A percentile compares a stretch with the other conserved stretches of the same genome.
These are phyloP conservation scores for Trametes villosa DNA, from an alignment of 768 basidiomycete genomes.

Conservation along the genomic window DNA sequence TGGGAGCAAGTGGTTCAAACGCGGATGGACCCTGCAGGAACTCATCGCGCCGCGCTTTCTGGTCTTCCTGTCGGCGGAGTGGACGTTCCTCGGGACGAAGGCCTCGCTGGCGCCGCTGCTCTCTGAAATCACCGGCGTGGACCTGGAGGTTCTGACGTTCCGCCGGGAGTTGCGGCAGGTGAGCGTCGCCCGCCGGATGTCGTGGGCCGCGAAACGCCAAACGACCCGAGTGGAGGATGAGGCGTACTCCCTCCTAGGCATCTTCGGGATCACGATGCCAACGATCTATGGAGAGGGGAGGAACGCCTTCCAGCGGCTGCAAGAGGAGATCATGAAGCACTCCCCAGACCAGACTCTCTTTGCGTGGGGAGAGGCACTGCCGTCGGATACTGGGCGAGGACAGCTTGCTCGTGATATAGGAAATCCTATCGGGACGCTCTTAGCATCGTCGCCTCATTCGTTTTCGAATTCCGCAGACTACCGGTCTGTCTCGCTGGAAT, in stretches of 20 bases:
- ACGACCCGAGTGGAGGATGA: neutral
- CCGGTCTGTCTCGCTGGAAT: neutral
- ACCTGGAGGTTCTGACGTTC: neutral
- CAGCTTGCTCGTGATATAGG: neutral
- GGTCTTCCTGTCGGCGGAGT: constrained; percentile 4
- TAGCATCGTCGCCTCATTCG: neutral
- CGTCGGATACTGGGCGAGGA: neutral
- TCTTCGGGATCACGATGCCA: neutral
- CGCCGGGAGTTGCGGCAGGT: neutral
- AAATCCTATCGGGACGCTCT: neutral
- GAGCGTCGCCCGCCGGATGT: neutral
- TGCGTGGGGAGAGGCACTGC: neutral
- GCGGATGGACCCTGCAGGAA: neutral
- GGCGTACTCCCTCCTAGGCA: constrained; percentile 2
- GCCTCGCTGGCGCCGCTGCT: neutral
- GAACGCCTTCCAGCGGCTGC: neutral
- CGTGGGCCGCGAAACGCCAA: neutral
- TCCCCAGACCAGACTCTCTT: neutral
- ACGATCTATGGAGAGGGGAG: constrained; percentile 3
- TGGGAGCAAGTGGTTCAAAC: neutral
- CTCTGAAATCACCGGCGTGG: neutral
- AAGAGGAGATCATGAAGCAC: neutral
- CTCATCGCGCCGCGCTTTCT: constrained; percentile 6
- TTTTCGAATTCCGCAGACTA: neutral
- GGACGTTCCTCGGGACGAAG: constrained; percentile 5